Percentiles rank a stretch among this genome's conserved stretches.
Conservation (phyloP, 75 land plant species). For the Pseudotsuga menziesii region DNA sequence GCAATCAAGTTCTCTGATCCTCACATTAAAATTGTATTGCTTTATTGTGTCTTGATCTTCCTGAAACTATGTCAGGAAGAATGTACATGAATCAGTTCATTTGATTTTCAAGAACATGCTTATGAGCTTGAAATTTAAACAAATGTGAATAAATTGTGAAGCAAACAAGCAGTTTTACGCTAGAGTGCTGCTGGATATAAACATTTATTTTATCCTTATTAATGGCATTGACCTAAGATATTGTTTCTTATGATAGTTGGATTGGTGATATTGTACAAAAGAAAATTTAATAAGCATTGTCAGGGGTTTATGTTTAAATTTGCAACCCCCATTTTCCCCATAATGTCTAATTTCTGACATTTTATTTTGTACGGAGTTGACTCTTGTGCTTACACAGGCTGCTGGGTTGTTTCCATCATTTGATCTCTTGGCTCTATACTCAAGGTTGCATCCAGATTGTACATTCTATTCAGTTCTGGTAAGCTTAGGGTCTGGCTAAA, state of each 20-base stretch:
- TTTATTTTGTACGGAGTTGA: neutral
- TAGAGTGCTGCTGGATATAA: neutral
- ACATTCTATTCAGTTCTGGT: constrained; percentile 60
- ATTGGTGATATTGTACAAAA: neutral
- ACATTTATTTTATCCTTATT: neutral
- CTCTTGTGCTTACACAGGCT: constrained; percentile 35
- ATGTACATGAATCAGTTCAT: too few relatives aligned
- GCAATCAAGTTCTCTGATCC: too few relatives aligned
- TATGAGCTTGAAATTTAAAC: too few relatives aligned
- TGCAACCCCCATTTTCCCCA: neutral
- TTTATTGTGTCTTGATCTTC: too few relatives aligned
- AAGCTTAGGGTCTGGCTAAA: constrained; percentile 6
- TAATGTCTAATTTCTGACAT: neutral
- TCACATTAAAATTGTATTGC: too few relatives aligned
- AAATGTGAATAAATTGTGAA: neutral
- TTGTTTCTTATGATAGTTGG: neutral
- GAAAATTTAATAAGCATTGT: neutral
- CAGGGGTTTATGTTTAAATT: neutral
- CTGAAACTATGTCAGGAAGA: too few relatives aligned
- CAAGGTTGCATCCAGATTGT: constrained; percentile 33
- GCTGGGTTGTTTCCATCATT: constrained; percentile 80
- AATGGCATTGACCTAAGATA: neutral
- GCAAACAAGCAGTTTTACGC: neutral
- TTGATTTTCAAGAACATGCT: too few relatives aligned
- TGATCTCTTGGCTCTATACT: constrained; percentile 67